Evolutionary conservation across 768 basidiomycete species (phyloP).

Genomic region (Podaxis rugospora): DNA sequence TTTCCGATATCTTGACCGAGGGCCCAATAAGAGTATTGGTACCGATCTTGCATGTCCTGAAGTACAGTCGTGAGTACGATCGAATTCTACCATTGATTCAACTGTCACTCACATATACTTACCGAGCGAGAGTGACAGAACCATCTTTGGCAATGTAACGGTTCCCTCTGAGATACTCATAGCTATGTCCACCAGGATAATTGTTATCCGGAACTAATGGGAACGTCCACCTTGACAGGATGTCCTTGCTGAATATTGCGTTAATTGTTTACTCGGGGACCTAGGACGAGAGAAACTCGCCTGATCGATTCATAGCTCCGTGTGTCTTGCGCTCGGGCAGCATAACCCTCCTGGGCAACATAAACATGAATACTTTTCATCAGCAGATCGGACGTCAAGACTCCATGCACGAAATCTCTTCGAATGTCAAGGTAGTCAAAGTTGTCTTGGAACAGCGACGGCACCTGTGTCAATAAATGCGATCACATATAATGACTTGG

Average conservation of each 20-base stretch:
- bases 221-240: slow-evolving; percentile 91
- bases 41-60: slow-evolving; percentile 73
- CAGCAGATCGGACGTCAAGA: slow-evolving; percentile 89
- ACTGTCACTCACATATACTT: slow-evolving; percentile 17
- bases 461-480: slow-evolving; percentile 52
- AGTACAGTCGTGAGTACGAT: not conserved
- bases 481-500: not conserved
- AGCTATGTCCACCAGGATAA: slow-evolving; percentile 74
- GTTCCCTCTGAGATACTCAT: slow-evolving; percentile 86
- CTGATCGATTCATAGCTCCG: slow-evolving; percentile 88
- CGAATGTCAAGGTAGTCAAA: slow-evolving; percentile 95
- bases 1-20: slow-evolving; percentile 59
- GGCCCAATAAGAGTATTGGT: slow-evolving; percentile 86
- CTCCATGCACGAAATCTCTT: slow-evolving; percentile 89
- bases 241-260: slow-evolving; percentile 67
- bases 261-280: slow-evolving; percentile 1
- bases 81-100: not conserved
- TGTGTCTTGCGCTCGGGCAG: slow-evolving; percentile 90
- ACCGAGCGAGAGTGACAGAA: slow-evolving; percentile 83
- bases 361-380: slow-evolving; percentile 95
- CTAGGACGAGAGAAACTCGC: slow-evolving; percentile 31
- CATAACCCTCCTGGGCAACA: slow-evolving; percentile 84
- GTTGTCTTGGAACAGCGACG: slow-evolving; percentile 96
- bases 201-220: slow-evolving; percentile 95
- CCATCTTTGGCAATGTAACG: slow-evolving; percentile 82